Evolutionary conservation across 169 alveolate genomes (phyloP), one percentile per base, ranked within the genome.

Genomic region (Plasmodium vinckei): DNA sequence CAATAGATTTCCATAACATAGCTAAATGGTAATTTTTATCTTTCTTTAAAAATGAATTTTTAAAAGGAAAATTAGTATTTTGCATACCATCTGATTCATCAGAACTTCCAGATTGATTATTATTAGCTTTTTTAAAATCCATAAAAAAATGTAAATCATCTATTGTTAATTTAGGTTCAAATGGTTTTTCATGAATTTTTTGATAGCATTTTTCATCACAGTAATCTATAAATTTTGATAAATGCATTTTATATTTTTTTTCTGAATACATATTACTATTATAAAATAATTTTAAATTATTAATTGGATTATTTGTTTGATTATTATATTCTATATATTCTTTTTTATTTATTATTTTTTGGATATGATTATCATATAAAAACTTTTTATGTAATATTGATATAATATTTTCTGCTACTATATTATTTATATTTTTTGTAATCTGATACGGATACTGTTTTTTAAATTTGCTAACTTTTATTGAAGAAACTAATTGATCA

Each of bases 1-100:
- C 87, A 5, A 84, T 69, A 0, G 91, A 68, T 51, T 69, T 84
- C 91, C 91, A 84, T 44, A 84, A 21, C 0, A 84, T 10, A 42
- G 12, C 44, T 17, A 69, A 64, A 44, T 84, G 73, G 13, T 49
- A 69, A 13, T 33, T 46, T 33, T 72, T 59, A 1, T 39, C 53
- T 5, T 56, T 10, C 6, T 44, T 33, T 1, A 49, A 33, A 0
- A 33, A 2, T 33, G 44, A 47, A 9, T 44, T 17, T 7, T 0
- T 49, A 68, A 46, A 49, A 1, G 46, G n/a, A n/a, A 13, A 25
- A n/a, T 65, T 53, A 25, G 13, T 59, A 17, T 79, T 64, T 46
- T 65, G 89, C 12, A 65, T 15, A 13, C 15, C 9, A 25, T 21
- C 57, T 59, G 56, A 15, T 9, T 75, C 73, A 1, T 65, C 71